Evolutionary conservation across 1,284 basidiomycete species (phyloP), one percentile per base, ranked within the genome.

Genomic region (Takashimella koratensis): DNA sequence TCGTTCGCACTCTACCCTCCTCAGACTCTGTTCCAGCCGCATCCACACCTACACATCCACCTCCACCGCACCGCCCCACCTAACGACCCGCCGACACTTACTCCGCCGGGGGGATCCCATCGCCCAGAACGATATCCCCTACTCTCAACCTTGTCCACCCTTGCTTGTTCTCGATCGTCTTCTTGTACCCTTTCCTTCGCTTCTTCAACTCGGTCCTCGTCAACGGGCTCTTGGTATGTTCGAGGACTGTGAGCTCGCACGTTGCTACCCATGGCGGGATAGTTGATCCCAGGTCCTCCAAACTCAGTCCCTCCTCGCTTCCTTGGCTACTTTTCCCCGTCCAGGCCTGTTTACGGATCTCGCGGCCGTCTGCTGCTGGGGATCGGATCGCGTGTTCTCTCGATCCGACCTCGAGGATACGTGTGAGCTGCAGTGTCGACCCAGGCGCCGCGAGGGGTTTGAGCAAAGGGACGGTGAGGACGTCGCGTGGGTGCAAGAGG

Each of bases 151-250:
- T 84, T 22, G 94, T 98, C 79, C 90, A 97, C 3, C 87, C 86
- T 75, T 94, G 91, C 78, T 97, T 97, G 76, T 93, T 88, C 70
- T 84, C 82, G 63, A 90, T 83, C 6, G 85, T 86, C 75, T 84
- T 86, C 74, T 83, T 78, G 79, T 98, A 98, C 13, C 94, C 93
- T 80, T 98, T 98, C 84, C 95, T 86, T 75, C 92, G 80, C 81
- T 98, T 98, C 81, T 93, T 95, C 79, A 97, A 96, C 75, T 93
- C 83, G 51, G 91, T 88, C 62, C 81, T 82, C 76, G 95, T 89
- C 86, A 98, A 86, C 47, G 83, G 83, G 16, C 90, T 89, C 76
- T 94, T 96, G 36, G 95, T 98, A 73, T 98, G 93, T 76, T 98
- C 95, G 45, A 98, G 79, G 12, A 98, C 92, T 16, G 92, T 95